These are phyloP conservation scores for Pythium biforme DNA, from an alignment of 352 stramenopile species.

Conservation along the genomic window DNA sequence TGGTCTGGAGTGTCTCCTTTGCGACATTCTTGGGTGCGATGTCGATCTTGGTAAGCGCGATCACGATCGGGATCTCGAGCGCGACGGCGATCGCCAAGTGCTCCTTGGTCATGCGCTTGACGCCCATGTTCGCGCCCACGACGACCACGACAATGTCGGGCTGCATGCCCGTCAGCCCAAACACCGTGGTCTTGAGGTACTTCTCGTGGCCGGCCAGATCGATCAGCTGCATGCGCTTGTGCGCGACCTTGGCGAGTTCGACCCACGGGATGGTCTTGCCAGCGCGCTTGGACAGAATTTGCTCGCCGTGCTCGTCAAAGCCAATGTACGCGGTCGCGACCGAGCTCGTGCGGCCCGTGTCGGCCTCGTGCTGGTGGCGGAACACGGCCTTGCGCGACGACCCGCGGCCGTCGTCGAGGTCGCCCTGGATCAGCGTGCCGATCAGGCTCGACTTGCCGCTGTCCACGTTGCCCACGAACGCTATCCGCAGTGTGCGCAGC, in stretches of 20 bases:
- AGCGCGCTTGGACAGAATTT: conserved; percentile 74
- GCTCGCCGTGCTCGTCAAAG: conserved; percentile 69
- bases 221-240: conserved; percentile 88
- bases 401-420: conserved; percentile 95
- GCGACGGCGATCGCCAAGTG: conserved; percentile 92
- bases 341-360: conserved; percentile 81
- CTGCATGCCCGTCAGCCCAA: conserved; percentile 97
- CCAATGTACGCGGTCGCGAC: conserved; percentile 83
- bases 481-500: conserved; percentile 78
- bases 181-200: conserved; percentile 99
- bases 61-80: conserved; percentile 91
- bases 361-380: conserved; percentile 84
- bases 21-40: conserved; percentile 92
- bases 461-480: conserved; percentile 92
- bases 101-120: conserved; percentile 94
- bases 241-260: conserved; percentile 70
- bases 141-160: conserved; percentile 95
- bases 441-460: conserved; percentile 94
- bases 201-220: conserved; percentile 95
- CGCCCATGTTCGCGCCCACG: conserved; percentile 92
- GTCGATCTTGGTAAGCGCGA: conserved; percentile 95
- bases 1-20: conserved; percentile 89
- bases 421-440: conserved; percentile 92
- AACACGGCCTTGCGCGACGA: conserved; percentile 82
- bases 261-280: conserved; percentile 79